Conservation (phyloP, 129 eudicot species). For the Helichrysum umbraculigerum region DNA sequence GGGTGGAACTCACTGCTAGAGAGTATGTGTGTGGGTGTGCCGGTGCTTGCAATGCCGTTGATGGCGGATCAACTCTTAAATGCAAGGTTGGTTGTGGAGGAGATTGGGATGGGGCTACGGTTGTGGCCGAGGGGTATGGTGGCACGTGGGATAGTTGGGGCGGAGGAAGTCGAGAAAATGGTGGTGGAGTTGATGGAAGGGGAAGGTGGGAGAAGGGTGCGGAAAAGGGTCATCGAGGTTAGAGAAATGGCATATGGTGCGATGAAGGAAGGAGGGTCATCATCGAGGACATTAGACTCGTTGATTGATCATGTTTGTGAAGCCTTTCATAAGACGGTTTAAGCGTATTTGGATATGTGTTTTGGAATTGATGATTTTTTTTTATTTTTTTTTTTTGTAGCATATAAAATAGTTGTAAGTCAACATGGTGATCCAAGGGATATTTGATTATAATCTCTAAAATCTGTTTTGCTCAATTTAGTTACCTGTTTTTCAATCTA, state of each 20-base stretch:
- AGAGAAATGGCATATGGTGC: slow-evolving; percentile 37
- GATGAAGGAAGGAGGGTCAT: slow-evolving; percentile 46
- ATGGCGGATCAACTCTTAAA: slow-evolving; percentile 67
- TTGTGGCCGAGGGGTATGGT: slow-evolving; percentile 31
- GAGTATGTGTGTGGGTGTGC: slow-evolving; percentile 54
- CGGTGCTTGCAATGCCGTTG: slow-evolving; percentile 58
- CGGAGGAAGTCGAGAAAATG: slow-evolving; percentile 43
- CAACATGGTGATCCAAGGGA: background rate
- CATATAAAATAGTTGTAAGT: background rate
- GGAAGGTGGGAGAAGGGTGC: slow-evolving; percentile 35
- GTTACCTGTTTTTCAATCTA: too few relatives aligned
- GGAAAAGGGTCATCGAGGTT: slow-evolving; percentile 34
- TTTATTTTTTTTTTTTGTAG: too few relatives aligned
- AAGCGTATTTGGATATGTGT: background rate
- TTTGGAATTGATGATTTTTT: too few relatives aligned
- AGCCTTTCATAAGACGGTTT: background rate
- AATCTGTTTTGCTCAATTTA: background rate
- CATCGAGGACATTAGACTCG: slow-evolving; percentile 27
- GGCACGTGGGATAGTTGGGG: slow-evolving; percentile 43
- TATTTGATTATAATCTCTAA: background rate
- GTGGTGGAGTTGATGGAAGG: slow-evolving; percentile 46
- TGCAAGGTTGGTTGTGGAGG: slow-evolving; percentile 55
- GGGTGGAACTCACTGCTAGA: slow-evolving; percentile 71
- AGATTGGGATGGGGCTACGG: slow-evolving; percentile 46
- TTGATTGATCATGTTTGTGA: slow-evolving; percentile 36